A percentile compares a stretch with the other conserved stretches of the same genome.
These are phyloP conservation scores for Fusarium lyarnte DNA, from an alignment of 2,329 filamentous ascomycete genomes.

Conservation along the genomic window DNA sequence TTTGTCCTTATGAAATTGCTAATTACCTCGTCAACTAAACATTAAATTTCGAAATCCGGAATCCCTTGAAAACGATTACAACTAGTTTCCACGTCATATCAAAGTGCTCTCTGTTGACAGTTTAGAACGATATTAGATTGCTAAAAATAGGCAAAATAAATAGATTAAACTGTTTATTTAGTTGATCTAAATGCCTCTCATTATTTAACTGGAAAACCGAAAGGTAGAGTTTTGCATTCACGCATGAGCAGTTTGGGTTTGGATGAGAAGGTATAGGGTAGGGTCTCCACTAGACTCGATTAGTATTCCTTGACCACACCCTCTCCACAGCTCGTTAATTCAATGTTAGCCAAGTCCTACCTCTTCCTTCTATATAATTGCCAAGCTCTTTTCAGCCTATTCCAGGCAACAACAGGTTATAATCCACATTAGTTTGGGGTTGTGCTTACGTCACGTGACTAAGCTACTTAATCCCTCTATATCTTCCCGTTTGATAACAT, in stretches of 20 bases:
- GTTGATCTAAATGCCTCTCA: accelerated
- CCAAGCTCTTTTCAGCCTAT: not conserved
- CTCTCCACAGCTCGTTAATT: accelerated
- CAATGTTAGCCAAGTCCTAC: too few species aligned
- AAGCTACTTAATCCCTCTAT: too few species aligned
- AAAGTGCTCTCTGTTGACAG: too few species aligned
- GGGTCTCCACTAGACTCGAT: not conserved
- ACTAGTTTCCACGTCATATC: too few species aligned
- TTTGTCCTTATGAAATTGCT: accelerated
- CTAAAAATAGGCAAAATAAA: accelerated
- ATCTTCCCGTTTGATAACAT: not conserved
- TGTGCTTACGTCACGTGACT: not conserved
- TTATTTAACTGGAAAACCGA: too few species aligned
- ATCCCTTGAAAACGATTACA: too few species aligned
- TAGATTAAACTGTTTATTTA: accelerated
- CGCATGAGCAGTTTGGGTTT: not conserved
- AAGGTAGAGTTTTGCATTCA: not conserved
- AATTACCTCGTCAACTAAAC: accelerated
- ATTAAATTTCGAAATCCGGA: not conserved
- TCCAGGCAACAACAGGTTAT: not conserved
- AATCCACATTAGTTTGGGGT: not conserved
- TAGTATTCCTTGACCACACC: not conserved
- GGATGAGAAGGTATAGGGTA: not conserved
- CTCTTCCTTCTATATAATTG: not conserved
- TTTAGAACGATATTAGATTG: too few species aligned